Evolutionary conservation across 805 yeast species (phyloP).

Genomic region (Cyberlindnera mycetangii): DNA sequence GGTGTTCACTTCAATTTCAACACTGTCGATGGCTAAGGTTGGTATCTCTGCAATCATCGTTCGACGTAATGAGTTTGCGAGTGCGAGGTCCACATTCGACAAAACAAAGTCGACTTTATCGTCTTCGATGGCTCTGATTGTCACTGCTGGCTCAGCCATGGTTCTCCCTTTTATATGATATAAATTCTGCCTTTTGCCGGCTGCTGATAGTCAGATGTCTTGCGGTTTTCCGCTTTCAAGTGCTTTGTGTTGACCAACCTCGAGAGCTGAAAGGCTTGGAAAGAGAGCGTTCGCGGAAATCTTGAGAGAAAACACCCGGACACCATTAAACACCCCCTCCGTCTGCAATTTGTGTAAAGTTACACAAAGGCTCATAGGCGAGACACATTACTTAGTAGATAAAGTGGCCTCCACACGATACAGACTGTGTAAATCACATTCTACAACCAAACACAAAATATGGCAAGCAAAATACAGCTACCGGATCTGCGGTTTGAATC

Average conservation of each 20-base stretch:
- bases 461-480: slow-evolving; percentile 22
- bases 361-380: too few relatives aligned
- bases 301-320: slow-evolving; percentile 2
- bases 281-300: too few relatives aligned
- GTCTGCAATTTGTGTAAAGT: too few relatives aligned
- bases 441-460: background rate
- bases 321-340: background rate
- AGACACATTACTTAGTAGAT: too few relatives aligned
- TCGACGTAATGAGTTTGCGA: slow-evolving; percentile 91
- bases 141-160: slow-evolving; percentile 58
- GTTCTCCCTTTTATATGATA: background rate
- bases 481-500: slow-evolving; percentile 73
- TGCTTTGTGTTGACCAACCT: too few relatives aligned
- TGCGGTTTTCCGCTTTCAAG: too few relatives aligned
- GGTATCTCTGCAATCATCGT: slow-evolving; percentile 96
- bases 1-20: slow-evolving; percentile 89
- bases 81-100: slow-evolving; percentile 79
- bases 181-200: background rate
- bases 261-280: too few relatives aligned
- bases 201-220: background rate
- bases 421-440: too few relatives aligned
- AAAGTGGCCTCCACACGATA: too few relatives aligned
- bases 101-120: slow-evolving; percentile 91
- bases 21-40: slow-evolving; percentile 92
- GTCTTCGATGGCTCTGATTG: slow-evolving; percentile 79